Evolutionary conservation across 2,329 filamentous ascomycete species (phyloP).

Genomic region (Waltergamsia citrina): DNA sequence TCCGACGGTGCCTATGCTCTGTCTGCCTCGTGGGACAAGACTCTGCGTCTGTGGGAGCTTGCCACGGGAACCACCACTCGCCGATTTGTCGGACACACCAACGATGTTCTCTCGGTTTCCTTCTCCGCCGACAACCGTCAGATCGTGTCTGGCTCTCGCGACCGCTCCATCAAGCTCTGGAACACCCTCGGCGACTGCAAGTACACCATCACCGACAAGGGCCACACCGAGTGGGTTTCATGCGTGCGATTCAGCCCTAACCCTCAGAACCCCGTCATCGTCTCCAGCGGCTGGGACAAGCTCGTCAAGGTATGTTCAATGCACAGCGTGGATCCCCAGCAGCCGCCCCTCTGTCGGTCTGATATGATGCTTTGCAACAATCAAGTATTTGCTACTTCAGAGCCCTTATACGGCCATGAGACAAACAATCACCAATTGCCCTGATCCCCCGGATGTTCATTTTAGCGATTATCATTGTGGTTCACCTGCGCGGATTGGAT

Average conservation of each 20-base stretch:
- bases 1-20: constrained; percentile 99
- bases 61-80: constrained; percentile 94
- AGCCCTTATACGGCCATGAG: constrained; percentile 90
- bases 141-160: constrained; percentile 97
- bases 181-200: constrained; percentile 99
- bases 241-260: constrained; percentile 99
- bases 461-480: background rate
- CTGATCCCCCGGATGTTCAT: constrained; percentile 46
- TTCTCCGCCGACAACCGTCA: constrained; percentile 99
- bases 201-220: constrained; percentile 99
- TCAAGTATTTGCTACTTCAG: constrained; percentile 99
- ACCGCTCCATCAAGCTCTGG: constrained; percentile 99
- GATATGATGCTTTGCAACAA: constrained; percentile 83
- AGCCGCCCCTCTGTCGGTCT: background rate
- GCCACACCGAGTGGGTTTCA: constrained; percentile 98
- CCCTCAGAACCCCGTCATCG: constrained; percentile 99
- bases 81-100: constrained; percentile 98
- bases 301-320: constrained; percentile 89
- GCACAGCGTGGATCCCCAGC: background rate
- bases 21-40: constrained; percentile 99
- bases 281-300: constrained; percentile 98
- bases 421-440: constrained; percentile 83
- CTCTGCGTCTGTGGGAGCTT: constrained; percentile 98
- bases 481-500: background rate
- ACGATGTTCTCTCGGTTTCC: constrained; percentile 98